These are phyloP conservation scores for Talaromyces sp. DNA, from an alignment of 2,329 filamentous ascomycete species.

Conservation along the genomic window DNA sequence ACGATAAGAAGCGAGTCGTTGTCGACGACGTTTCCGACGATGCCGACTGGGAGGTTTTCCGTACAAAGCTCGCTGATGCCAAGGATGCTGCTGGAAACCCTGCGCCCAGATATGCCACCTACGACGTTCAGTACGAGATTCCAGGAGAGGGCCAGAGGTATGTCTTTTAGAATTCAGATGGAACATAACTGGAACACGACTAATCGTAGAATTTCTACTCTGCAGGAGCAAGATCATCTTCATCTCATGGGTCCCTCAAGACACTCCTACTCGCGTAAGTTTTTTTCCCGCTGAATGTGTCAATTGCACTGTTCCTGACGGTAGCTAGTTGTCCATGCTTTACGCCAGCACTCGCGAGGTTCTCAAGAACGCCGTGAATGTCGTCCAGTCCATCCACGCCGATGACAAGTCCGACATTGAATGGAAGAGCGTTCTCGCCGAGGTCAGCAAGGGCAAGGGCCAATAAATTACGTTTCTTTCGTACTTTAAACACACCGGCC, in stretches of 20 bases:
- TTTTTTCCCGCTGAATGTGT: neutral
- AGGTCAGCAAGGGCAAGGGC: slow-evolving; percentile 40
- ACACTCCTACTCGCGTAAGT: slow-evolving; percentile 39
- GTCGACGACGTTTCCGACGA: slow-evolving; percentile 44
- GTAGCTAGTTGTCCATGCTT: slow-evolving; percentile 44
- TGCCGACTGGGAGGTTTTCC: slow-evolving; percentile 46
- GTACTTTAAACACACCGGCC: neutral
- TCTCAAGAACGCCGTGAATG: slow-evolving; percentile 52
- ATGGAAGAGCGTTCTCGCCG: slow-evolving; percentile 36
- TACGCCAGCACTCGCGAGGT: slow-evolving; percentile 47
- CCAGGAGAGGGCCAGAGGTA: slow-evolving; percentile 47
- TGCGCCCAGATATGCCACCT: slow-evolving; percentile 46
- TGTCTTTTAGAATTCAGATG: slow-evolving; percentile 14
- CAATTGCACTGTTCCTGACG: neutral
- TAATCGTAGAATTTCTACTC: too few species aligned
- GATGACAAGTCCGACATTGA: slow-evolving; percentile 40
- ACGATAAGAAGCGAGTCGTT: slow-evolving; percentile 47
- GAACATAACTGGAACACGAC: neutral
- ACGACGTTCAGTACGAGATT: slow-evolving; percentile 48
- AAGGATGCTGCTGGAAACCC: slow-evolving; percentile 41
- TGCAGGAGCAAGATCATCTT: slow-evolving; percentile 48
- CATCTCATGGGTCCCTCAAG: slow-evolving; percentile 45
- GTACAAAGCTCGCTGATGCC: slow-evolving; percentile 40
- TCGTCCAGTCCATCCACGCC: slow-evolving; percentile 37
- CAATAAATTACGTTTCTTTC: slow-evolving; percentile 27